phyloP scores from a whole-genome alignment of 1,284 basidiomycete genomes.

The Exsudoporus floridanus region DNA sequence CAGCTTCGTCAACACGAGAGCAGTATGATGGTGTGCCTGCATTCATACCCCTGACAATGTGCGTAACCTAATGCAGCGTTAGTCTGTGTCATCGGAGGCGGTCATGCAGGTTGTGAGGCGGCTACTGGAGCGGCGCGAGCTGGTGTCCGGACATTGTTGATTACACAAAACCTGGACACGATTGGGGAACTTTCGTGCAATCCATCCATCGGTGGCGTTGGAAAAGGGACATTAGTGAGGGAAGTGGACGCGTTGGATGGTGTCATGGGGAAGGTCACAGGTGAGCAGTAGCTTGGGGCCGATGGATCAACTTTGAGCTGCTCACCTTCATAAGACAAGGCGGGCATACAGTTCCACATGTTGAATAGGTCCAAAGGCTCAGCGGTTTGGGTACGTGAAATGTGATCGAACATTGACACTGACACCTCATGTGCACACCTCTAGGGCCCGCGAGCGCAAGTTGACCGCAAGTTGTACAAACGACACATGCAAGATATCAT shows the following conservation, averaged over 20 bases:
- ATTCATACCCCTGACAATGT: neutral
- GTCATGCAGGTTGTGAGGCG: slow-evolving; percentile 90
- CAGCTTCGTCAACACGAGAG: neutral
- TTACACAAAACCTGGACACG: slow-evolving; percentile 79
- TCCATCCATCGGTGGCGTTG: slow-evolving; percentile 85
- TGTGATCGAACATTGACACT: neutral
- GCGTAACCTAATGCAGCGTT: slow-evolving; percentile 1
- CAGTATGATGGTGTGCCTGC: slow-evolving; percentile 27
- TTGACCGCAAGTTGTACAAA: slow-evolving; percentile 84
- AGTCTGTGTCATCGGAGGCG: slow-evolving; percentile 89
- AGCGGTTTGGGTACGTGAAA: slow-evolving; percentile 73
- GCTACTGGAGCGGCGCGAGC: slow-evolving; percentile 82
- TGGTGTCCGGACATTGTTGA: slow-evolving; percentile 75
- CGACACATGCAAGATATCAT: slow-evolving; percentile 74
- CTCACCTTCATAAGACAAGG: slow-evolving; percentile 59
- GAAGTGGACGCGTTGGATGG: slow-evolving; percentile 90
- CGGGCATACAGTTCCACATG: slow-evolving; percentile 86
- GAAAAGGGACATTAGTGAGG: slow-evolving; percentile 85
- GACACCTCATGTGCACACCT: neutral
- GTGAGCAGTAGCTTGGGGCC: slow-evolving; percentile 39
- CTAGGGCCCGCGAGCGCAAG: slow-evolving; percentile 86
- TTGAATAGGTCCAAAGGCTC: slow-evolving; percentile 84
- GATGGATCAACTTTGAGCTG: neutral
- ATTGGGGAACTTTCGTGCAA: slow-evolving; percentile 91
- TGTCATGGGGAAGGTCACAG: slow-evolving; percentile 72